These are phyloP conservation scores for Fraxinus ornus DNA, from an alignment of 305 asterid genomes.

Conservation along the genomic window DNA sequence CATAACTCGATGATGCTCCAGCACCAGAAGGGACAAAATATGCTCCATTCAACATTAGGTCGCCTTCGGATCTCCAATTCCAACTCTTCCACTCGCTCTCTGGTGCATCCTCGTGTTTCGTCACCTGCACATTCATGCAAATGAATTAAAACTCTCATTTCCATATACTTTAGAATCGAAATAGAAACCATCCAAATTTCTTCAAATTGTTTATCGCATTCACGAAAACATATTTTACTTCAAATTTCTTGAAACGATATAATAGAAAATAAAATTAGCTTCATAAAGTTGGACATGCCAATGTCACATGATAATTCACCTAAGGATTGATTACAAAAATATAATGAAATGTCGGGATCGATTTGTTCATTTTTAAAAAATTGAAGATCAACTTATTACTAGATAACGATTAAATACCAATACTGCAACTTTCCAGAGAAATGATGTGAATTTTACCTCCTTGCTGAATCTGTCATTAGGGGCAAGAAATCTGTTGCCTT, in stretches of 20 bases:
- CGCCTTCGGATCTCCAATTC: constrained; percentile 81
- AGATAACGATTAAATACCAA: background rate
- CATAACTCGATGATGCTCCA: constrained; percentile 55
- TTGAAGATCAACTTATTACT: background rate
- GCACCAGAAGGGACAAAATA: constrained; percentile 54
- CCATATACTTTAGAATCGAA: background rate
- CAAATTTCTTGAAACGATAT: background rate
- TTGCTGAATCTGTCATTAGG: constrained; percentile 49
- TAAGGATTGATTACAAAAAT: background rate
- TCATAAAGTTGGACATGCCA: background rate
- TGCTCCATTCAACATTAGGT: constrained; percentile 77
- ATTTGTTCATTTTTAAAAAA: background rate
- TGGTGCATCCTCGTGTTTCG: constrained; percentile 64
- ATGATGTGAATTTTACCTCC: constrained; percentile 35
- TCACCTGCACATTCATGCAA: constrained; percentile 41
- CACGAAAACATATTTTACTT: background rate
- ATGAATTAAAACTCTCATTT: background rate
- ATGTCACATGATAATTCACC: background rate
- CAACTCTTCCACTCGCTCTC: constrained; percentile 65
- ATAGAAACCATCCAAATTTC: background rate
- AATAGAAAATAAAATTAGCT: background rate
- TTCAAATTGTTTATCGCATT: background rate
- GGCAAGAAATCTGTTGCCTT: constrained; percentile 81
- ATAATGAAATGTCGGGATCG: background rate
- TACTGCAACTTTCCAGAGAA: background rate